Evolutionary conservation across 2,329 filamentous ascomycete species (phyloP).

Genomic region (Nectriaceae sp.): DNA sequence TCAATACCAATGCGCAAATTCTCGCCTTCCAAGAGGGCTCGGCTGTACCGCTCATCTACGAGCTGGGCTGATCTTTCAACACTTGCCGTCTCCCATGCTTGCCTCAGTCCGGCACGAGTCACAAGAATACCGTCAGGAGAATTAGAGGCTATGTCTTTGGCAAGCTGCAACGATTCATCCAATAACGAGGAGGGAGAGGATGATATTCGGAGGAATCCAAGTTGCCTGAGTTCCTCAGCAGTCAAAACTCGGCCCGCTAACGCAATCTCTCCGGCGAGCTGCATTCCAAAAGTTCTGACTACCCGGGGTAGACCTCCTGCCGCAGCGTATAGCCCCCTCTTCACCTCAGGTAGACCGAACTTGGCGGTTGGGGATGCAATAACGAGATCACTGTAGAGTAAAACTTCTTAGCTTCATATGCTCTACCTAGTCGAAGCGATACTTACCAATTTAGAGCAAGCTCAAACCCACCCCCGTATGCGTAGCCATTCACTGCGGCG

Average conservation of each 20-base stretch:
- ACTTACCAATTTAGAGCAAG: conserved; percentile 53
- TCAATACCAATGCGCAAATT: conserved; percentile 49
- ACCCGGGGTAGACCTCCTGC: conserved; percentile 53
- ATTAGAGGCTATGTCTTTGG: conserved; percentile 32
- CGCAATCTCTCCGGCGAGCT: conserved; percentile 26
- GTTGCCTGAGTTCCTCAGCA: conserved; percentile 24
- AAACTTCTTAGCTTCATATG: too few species aligned
- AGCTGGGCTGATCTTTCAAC: conserved; percentile 40
- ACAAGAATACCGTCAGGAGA: conserved; percentile 39
- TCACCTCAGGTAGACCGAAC: conserved; percentile 53
- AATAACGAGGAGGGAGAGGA: too few species aligned
- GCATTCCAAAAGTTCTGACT: conserved; percentile 33
- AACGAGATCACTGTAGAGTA: conserved; percentile 53
- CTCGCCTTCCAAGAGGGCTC: conserved; percentile 42
- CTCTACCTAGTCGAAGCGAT: too few species aligned
- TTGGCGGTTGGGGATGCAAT: conserved; percentile 49
- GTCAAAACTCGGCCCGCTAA: conserved; percentile 23
- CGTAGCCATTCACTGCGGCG: conserved; percentile 57
- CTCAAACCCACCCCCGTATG: conserved; percentile 56
- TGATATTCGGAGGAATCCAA: too few species aligned
- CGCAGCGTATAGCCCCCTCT: conserved; percentile 51
- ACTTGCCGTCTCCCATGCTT: conserved; percentile 38
- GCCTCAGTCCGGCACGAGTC: conserved; percentile 36
- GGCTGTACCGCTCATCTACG: conserved; percentile 41
- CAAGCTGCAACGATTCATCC: conserved; percentile 26